Conservation (phyloP, 495 filamentous ascomycete species). For the Endocarpon pusillum region DNA sequence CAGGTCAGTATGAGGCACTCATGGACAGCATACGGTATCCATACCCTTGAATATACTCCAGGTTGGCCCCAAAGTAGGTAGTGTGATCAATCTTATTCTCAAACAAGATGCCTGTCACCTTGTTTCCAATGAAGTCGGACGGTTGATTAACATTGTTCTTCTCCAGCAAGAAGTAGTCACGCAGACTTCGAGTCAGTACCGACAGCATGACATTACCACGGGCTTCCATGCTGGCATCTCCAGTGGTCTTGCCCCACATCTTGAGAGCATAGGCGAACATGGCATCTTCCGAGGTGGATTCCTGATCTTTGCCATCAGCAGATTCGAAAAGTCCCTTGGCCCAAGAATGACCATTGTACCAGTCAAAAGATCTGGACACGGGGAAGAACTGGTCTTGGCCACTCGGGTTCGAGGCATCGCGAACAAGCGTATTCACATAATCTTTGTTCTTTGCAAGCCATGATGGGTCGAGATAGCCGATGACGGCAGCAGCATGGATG, state of each 20-base stretch:
- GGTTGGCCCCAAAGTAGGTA: constrained; percentile 74
- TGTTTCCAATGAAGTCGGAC: constrained; percentile 59
- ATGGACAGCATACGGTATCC: too few relatives aligned
- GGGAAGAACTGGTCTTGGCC: constrained; percentile 61
- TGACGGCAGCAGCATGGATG: constrained; percentile 73
- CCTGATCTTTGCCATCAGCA: constrained; percentile 83
- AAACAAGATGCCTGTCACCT: constrained; percentile 82
- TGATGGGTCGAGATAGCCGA: constrained; percentile 57
- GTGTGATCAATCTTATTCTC: constrained; percentile 95
- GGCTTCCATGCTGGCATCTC: constrained; percentile 68
- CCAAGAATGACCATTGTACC: constrained; percentile 92
- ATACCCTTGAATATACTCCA: constrained; percentile 70
- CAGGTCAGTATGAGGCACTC: constrained; percentile 2
- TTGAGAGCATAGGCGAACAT: constrained; percentile 81
- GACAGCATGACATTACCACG: constrained; percentile 73
- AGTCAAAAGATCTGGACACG: constrained; percentile 76
- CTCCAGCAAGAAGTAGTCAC: constrained; percentile 67
- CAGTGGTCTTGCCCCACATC: constrained; percentile 73
- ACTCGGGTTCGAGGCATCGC: constrained; percentile 65
- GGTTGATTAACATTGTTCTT: constrained; percentile 61
- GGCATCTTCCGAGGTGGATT: constrained; percentile 80
- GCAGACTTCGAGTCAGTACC: constrained; percentile 49
- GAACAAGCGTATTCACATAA: constrained; percentile 65
- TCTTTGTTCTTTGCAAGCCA: constrained; percentile 61
- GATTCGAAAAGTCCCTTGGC: constrained; percentile 87